These are phyloP conservation scores for Datisca glomerata DNA, from an alignment of 306 rosid genomes.

Conservation along the genomic window DNA sequence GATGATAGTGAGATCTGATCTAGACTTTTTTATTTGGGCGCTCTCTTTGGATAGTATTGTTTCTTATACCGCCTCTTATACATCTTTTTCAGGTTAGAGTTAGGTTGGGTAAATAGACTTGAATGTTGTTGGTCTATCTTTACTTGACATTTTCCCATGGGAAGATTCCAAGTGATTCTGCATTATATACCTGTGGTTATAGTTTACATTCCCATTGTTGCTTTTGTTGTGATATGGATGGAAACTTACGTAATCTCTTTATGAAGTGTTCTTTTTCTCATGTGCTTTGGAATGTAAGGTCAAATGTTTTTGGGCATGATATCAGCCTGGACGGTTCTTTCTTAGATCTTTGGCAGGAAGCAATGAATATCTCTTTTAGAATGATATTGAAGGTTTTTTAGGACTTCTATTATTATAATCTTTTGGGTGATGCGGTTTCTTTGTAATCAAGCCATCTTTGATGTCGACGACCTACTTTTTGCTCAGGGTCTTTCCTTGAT, in stretches of 20 bases:
- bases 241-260: neutral
- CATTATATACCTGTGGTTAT: neutral
- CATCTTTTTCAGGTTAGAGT: neutral
- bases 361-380: too few relatives aligned
- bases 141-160: neutral
- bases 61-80: neutral
- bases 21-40: too few relatives aligned
- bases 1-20: too few relatives aligned
- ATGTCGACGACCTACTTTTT: too few relatives aligned
- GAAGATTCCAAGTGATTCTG: too few relatives aligned
- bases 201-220: neutral
- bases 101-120: neutral
- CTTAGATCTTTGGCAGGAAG: too few relatives aligned
- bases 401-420: too few relatives aligned
- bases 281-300: neutral
- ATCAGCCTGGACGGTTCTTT: neutral
- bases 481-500: neutral
- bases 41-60: neutral
- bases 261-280: too few relatives aligned
- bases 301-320: neutral
- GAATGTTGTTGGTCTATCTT: neutral
- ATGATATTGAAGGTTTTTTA: too few relatives aligned
- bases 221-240: neutral
- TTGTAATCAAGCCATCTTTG: too few relatives aligned
- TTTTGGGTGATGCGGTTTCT: too few relatives aligned